phyloP scores from a whole-genome alignment of 495 filamentous ascomycete species.

The Trichoderma reesei region DNA sequence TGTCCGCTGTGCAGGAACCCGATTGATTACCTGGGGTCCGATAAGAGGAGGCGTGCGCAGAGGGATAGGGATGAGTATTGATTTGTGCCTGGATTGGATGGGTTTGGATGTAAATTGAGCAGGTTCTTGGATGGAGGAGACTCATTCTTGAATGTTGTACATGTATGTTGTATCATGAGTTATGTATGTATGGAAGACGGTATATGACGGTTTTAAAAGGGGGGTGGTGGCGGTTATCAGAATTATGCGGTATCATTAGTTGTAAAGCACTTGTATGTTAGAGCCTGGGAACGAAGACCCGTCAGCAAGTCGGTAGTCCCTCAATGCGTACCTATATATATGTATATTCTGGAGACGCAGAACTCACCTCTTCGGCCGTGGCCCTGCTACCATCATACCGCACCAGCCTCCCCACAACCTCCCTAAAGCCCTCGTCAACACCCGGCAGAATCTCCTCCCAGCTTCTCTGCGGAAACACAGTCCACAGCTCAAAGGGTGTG shows the following conservation, averaged over 20 bases:
- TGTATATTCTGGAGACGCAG: background rate
- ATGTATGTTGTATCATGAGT: background rate
- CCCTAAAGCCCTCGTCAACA: conserved; percentile 23
- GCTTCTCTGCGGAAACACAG: conserved; percentile 28
- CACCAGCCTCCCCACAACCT: conserved; percentile 24
- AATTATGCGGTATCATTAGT: background rate
- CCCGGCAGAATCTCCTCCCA: conserved; percentile 32
- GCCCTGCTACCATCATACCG: conserved; percentile 25
- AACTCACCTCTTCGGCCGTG: conserved; percentile 14
- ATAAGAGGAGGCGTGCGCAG: conserved; percentile 7
- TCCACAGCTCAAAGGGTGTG: conserved; percentile 46
- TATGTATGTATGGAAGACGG: background rate
- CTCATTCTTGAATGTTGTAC: background rate
- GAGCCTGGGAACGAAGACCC: background rate
- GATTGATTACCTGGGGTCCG: conserved; percentile 49
- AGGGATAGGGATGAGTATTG: background rate
- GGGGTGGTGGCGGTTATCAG: background rate
- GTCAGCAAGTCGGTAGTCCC: background rate
- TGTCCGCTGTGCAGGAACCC: conserved; percentile 85
- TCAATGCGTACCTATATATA: background rate
- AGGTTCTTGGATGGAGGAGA: too few species aligned
- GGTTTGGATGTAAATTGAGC: too few species aligned
- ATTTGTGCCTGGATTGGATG: too few species aligned
- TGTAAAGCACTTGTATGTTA: conserved; percentile 3
- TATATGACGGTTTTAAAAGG: background rate